Percentiles rank a stretch among this genome's conserved stretches.
Conservation (phyloP, 371 early-diverging fungal genomes). For the Mucor mucedo region DNA sequence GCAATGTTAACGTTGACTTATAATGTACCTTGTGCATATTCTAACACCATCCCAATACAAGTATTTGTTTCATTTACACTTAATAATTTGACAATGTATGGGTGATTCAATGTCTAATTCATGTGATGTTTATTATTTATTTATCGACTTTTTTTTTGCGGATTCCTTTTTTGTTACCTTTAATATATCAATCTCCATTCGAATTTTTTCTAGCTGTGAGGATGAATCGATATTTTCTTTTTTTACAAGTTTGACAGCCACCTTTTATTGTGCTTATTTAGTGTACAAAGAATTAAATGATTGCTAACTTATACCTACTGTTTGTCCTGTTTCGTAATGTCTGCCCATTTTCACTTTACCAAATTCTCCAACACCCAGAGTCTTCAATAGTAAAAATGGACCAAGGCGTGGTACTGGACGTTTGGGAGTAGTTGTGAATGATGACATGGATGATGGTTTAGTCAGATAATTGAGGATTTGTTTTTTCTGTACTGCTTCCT, state of each 20-base stretch:
- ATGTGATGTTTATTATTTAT: conserved; percentile 12
- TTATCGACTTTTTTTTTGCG: neutral
- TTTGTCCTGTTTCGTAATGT: conserved; percentile 88
- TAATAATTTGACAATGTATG: conserved; percentile 90
- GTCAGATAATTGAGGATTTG: neutral
- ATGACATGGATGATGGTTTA: conserved; percentile 43
- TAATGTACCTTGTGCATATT: conserved; percentile 80
- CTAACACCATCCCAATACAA: conserved; percentile 93
- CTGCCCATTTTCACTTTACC: conserved; percentile 97
- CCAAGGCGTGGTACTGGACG: conserved; percentile 71
- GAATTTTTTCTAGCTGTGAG: conserved; percentile 75
- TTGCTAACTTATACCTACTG: conserved; percentile 60
- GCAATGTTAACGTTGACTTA: neutral
- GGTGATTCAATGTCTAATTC: conserved; percentile 79
- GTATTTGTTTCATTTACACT: conserved; percentile 96
- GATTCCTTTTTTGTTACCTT: conserved; percentile 57
- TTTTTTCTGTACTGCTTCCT: neutral
- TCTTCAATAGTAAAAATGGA: conserved; percentile 91
- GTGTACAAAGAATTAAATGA: neutral
- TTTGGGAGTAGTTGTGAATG: conserved; percentile 10
- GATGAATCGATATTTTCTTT: conserved; percentile 79
- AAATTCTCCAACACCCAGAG: conserved; percentile 98
- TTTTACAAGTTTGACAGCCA: conserved; percentile 82
- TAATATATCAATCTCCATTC: conserved; percentile 80
- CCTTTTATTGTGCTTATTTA: conserved; percentile 41